Evolutionary conservation across 352 stramenopile species (phyloP).

Genomic region (Globisporangium lucens): DNA sequence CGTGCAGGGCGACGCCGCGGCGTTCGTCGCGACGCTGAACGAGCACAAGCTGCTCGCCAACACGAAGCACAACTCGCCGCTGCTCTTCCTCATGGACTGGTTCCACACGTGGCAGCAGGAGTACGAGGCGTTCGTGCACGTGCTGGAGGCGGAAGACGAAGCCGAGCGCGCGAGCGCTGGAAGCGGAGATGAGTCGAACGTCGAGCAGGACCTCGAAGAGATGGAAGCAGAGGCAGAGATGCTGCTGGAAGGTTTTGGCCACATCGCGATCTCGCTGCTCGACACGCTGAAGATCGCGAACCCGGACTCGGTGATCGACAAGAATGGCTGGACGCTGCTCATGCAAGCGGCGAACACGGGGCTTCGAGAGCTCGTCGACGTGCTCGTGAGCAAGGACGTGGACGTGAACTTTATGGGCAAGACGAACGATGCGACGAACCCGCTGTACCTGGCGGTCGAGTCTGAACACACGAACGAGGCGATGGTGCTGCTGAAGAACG

Average conservation of each 20-base stretch:
- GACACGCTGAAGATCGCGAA: conserved; percentile 36
- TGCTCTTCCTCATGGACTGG: conserved; percentile 82
- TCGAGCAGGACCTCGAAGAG: conserved; percentile 68
- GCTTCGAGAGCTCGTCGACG: conserved; percentile 50
- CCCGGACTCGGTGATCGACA: conserved; percentile 55
- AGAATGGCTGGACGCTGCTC: conserved; percentile 78
- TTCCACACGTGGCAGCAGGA: conserved; percentile 86
- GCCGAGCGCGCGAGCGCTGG: conserved; percentile 17
- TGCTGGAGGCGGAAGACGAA: conserved; percentile 57
- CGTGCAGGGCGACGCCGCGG: conserved; percentile 41
- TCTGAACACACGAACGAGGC: conserved; percentile 72
- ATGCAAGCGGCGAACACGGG: conserved; percentile 84
- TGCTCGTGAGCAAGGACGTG: conserved; percentile 43
- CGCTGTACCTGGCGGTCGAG: conserved; percentile 70
- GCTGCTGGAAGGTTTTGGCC: conserved; percentile 65
- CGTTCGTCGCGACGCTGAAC: conserved; percentile 37
- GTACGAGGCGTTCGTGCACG: conserved; percentile 78
- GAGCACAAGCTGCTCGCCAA: conserved; percentile 23
- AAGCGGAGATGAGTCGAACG: conserved; percentile 23
- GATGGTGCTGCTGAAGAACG: conserved; percentile 68
- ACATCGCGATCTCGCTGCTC: conserved; percentile 47
- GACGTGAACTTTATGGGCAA: conserved; percentile 61
- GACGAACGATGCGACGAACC: conserved; percentile 47
- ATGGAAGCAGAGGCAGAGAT: conserved; percentile 67
- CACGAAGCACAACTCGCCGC: conserved; percentile 33